Conservation (phyloP, 371 early-diverging fungal genomes). For the Syncephalastrum sp. region DNA sequence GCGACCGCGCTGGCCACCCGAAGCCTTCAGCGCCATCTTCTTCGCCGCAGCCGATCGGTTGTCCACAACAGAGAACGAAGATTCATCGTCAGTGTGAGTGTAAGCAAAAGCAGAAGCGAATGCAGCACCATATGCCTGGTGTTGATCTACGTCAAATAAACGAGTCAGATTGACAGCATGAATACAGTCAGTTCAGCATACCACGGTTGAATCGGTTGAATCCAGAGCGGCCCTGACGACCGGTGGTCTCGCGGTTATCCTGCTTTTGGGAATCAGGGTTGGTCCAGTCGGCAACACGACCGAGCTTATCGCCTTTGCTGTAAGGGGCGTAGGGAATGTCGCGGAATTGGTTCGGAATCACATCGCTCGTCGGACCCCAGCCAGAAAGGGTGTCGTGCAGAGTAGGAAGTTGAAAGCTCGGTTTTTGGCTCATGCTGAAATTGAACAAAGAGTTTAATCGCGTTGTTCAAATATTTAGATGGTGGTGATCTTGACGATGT, state of each 20-base stretch:
- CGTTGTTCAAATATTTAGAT: too few species aligned
- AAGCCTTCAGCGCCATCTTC: conserved; percentile 64
- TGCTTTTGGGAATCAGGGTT: conserved; percentile 66
- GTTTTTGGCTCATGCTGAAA: conserved; percentile 15
- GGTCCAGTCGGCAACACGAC: conserved; percentile 93
- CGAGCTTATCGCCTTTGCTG: conserved; percentile 93
- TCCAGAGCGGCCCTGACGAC: conserved; percentile 56
- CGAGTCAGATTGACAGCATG: background rate
- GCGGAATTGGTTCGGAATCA: conserved; percentile 62
- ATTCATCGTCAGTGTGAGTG: conserved; percentile 91
- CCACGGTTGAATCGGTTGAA: conserved; percentile 67
- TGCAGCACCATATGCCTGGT: conserved; percentile 86
- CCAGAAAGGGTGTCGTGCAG: conserved; percentile 71
- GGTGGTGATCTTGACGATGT: too few species aligned
- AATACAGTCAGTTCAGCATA: conserved; percentile 19
- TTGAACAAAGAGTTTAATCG: too few species aligned
- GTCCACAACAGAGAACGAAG: conserved; percentile 95
- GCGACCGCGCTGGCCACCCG: conserved; percentile 41
- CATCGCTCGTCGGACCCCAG: conserved; percentile 72
- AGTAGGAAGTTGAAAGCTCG: conserved; percentile 66
- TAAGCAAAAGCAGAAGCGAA: conserved; percentile 89
- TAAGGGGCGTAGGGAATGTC: conserved; percentile 96
- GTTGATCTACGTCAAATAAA: conserved; percentile 42
- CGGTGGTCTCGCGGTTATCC: conserved; percentile 54
- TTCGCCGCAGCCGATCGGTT: conserved; percentile 73